These are phyloP conservation scores for Besnoitia besnoiti DNA, from an alignment of 169 alveolate genomes.

Conservation along the genomic window DNA sequence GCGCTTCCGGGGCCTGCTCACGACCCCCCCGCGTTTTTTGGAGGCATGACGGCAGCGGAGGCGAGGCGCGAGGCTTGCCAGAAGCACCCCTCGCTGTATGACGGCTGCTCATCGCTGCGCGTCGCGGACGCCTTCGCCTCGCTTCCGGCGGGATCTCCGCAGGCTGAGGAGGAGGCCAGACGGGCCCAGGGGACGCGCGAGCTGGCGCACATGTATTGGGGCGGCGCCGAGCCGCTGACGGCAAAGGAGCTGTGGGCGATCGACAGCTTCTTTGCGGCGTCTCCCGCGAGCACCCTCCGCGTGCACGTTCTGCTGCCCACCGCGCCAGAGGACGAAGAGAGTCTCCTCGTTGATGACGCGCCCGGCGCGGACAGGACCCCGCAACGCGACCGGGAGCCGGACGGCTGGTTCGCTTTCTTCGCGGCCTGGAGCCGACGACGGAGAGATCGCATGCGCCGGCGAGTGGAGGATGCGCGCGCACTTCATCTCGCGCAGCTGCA, in stretches of 20 bases:
- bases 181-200: too few relatives aligned
- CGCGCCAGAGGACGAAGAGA: not conserved
- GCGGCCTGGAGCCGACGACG: not conserved
- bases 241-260: constrained; percentile 35
- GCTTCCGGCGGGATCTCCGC: not conserved
- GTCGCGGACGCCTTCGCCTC: not conserved
- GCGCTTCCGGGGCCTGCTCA: not conserved
- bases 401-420: not conserved
- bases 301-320: constrained; percentile 25
- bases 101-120: constrained; percentile 12
- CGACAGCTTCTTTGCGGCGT: constrained; percentile 34
- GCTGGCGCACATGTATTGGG: constrained; percentile 30
- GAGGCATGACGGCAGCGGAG: too few relatives aligned
- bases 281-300: constrained; percentile 36
- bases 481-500: constrained; percentile 50
- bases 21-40: too few relatives aligned
- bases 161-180: not conserved
- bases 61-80: not conserved
- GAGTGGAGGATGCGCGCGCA: not conserved
- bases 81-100: constrained; percentile 25
- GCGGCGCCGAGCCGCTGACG: constrained; percentile 28
- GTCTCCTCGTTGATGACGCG: not conserved
- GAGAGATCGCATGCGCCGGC: not conserved
- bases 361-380: not conserved
- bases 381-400: not conserved